Conservation (phyloP, 164 flowering plant species). For the Tetracentron sinense region DNA sequence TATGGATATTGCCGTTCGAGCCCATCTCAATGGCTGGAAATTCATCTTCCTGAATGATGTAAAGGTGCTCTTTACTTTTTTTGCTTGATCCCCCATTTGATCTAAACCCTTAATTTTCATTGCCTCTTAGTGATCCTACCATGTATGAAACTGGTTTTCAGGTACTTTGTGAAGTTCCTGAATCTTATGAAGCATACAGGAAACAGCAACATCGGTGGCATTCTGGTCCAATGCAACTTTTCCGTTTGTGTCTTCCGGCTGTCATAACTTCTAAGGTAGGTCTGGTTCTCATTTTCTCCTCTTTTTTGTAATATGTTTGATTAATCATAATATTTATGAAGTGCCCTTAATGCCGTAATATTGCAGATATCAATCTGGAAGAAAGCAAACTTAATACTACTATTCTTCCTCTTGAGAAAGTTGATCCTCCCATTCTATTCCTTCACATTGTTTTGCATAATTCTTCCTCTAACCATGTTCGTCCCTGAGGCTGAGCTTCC, state of each 20-base stretch:
- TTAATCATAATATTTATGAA: neutral
- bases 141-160: conserved; percentile 18
- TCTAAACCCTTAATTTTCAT: neutral
- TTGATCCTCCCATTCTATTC: conserved; percentile 85
- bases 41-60: conserved; percentile 74
- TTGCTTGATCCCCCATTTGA: neutral
- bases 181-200: conserved; percentile 76
- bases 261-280: conserved; percentile 62
- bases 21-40: conserved; percentile 84
- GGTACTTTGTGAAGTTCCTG: conserved; percentile 83
- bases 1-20: conserved; percentile 83
- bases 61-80: conserved; percentile 34
- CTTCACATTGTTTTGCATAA: conserved; percentile 78
- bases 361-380: conserved; percentile 65
- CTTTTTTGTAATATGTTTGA: neutral
- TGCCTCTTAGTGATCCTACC: neutral
- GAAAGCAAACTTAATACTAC: conserved; percentile 63
- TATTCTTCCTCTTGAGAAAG: conserved; percentile 74
- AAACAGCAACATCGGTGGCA: conserved; percentile 92
- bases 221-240: conserved; percentile 89
- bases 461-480: conserved; percentile 80
- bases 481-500: conserved; percentile 85
- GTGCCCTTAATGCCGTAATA: neutral
- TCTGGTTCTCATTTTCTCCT: neutral
- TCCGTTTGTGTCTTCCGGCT: conserved; percentile 68